Conservation (phyloP, 2,329 filamentous ascomycete species). For the Colletotrichum sublineola region DNA sequence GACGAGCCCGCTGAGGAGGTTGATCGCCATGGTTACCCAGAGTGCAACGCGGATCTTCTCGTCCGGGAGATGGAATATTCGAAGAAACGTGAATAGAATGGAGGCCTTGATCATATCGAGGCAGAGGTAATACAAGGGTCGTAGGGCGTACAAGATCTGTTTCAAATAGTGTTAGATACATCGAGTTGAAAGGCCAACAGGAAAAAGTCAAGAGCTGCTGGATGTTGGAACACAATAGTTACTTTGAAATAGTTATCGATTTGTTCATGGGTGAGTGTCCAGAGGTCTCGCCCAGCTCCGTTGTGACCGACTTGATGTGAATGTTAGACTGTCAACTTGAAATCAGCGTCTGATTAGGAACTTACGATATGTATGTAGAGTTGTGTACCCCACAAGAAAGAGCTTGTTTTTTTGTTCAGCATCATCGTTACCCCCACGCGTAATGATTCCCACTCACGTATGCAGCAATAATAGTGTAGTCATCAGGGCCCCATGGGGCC, state of each 20-base stretch:
- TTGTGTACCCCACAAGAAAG: slow-evolving; percentile 3
- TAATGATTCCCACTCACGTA: slow-evolving; percentile 1
- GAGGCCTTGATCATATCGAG: slow-evolving; percentile 36
- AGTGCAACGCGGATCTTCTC: slow-evolving; percentile 32
- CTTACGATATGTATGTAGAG: slow-evolving; percentile 15
- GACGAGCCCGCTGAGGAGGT: slow-evolving; percentile 14
- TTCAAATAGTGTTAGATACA: not conserved
- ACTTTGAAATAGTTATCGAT: slow-evolving; percentile 32
- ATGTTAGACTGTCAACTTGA: not conserved
- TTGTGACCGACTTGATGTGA: slow-evolving; percentile 20
- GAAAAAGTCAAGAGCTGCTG: no score
- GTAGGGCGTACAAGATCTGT: slow-evolving; percentile 25
- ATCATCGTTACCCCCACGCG: not conserved
- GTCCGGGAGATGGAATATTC: slow-evolving; percentile 33
- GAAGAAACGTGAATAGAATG: slow-evolving; percentile 38
- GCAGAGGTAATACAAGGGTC: slow-evolving; percentile 21
- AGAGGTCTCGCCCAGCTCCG: slow-evolving; percentile 33
- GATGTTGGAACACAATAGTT: no score
- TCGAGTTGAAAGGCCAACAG: no score
- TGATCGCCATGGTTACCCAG: slow-evolving; percentile 10
- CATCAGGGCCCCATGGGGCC: slow-evolving; percentile 20
- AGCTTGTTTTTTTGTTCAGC: not conserved
- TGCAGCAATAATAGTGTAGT: slow-evolving; percentile 21
- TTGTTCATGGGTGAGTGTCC: slow-evolving; percentile 3
- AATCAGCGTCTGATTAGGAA: not conserved